Evolutionary conservation across 148 eudicot genomes (phyloP).

Genomic region (Rheum nobile): DNA sequence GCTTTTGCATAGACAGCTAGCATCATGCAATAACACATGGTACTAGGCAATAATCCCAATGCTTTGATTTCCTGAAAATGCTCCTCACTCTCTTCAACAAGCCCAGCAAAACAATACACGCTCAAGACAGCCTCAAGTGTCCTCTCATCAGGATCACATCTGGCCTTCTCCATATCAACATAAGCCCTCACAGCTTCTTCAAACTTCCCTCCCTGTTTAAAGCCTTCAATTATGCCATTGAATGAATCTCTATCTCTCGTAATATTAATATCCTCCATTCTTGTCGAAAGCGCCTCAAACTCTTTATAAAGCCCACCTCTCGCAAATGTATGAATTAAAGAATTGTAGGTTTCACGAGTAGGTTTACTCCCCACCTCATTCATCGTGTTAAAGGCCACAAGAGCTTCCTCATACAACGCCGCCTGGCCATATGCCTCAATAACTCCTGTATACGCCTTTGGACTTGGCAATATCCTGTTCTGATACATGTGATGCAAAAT

Average conservation of each 20-base stretch:
- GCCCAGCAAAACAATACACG: constrained; percentile 82
- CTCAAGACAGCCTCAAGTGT: constrained; percentile 90
- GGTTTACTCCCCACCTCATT: constrained; percentile 81
- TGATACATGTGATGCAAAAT: constrained; percentile 64
- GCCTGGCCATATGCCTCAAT: constrained; percentile 96
- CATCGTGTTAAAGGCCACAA: constrained; percentile 89
- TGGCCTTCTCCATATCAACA: constrained; percentile 77
- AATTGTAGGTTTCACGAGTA: constrained; percentile 61
- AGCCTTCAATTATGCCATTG: constrained; percentile 76
- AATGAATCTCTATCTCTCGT: constrained; percentile 40
- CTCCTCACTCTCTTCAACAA: constrained; percentile 81
- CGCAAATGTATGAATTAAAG: constrained; percentile 63
- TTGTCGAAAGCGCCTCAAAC: constrained; percentile 45
- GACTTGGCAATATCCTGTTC: constrained; percentile 66
- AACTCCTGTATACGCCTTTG: constrained; percentile 75
- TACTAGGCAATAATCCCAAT: constrained; percentile 67
- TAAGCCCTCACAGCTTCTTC: constrained; percentile 80
- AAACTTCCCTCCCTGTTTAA: constrained; percentile 84
- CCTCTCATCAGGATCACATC: constrained; percentile 71
- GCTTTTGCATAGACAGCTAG: constrained; percentile 72
- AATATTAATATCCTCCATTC: constrained; percentile 55
- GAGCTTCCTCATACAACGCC: constrained; percentile 79
- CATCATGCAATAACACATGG: constrained; percentile 97
- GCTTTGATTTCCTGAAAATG: constrained; percentile 85
- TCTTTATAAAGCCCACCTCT: constrained; percentile 90